Conservation (phyloP, 306 rosid species). For the Calophaca sinica region DNA sequence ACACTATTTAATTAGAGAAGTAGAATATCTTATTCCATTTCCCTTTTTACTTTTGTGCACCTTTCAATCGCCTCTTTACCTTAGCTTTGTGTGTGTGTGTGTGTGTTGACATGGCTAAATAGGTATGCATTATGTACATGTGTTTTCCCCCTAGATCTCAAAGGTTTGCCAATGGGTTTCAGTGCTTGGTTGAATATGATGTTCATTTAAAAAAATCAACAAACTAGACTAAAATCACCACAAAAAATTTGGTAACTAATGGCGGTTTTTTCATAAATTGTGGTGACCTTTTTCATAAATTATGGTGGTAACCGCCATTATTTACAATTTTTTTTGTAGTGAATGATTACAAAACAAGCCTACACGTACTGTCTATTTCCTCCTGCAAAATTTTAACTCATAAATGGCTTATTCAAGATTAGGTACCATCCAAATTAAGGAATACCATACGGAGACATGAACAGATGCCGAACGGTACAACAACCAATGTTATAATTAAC, state of each 20-base stretch:
- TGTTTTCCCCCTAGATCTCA: neutral
- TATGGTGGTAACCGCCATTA: too few relatives aligned
- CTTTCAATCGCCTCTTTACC: neutral
- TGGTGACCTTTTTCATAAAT: too few relatives aligned
- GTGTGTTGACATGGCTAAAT: too few relatives aligned
- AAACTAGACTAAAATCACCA: neutral
- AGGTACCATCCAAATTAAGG: constrained; percentile 6
- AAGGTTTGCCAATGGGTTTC: constrained; percentile 2
- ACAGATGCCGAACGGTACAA: constrained; percentile 6
- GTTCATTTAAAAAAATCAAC: neutral
- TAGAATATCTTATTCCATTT: constrained; percentile 12
- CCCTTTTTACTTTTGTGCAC: neutral
- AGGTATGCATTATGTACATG: too few relatives aligned
- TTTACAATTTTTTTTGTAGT: too few relatives aligned
- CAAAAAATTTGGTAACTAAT: too few relatives aligned
- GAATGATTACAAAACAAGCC: neutral
- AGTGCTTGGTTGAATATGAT: neutral
- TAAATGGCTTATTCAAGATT: constrained; percentile 9
- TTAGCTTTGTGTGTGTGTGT: too few relatives aligned
- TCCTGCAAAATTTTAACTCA: neutral
- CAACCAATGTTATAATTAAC: neutral
- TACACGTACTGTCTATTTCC: neutral
- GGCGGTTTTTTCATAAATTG: too few relatives aligned
- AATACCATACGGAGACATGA: neutral
- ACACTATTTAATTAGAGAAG: neutral